These are phyloP conservation scores for Neoboletus subvelutipes DNA, from an alignment of 768 basidiomycete genomes.

Conservation along the genomic window DNA sequence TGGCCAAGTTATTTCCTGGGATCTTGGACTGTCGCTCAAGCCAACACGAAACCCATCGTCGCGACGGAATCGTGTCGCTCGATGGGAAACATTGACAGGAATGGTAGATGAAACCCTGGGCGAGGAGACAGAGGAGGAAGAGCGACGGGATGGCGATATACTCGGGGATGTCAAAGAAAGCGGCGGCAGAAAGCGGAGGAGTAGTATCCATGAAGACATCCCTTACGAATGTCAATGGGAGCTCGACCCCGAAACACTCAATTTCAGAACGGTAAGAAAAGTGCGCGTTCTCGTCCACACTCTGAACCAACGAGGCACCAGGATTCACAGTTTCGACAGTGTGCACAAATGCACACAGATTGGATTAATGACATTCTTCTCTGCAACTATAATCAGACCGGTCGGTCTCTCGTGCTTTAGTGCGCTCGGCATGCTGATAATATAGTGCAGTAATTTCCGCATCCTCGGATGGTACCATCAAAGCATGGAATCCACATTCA, in stretches of 20 bases:
- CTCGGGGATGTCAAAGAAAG: constrained; percentile 66
- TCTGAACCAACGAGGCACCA: constrained; percentile 26
- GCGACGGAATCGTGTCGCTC: constrained; percentile 32
- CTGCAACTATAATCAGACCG: constrained; percentile 88
- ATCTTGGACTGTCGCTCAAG: constrained; percentile 65
- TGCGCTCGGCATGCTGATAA: constrained; percentile 8
- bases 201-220: constrained; percentile 33
- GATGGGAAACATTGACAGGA: constrained; percentile 84
- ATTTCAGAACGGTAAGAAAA: constrained; percentile 48
- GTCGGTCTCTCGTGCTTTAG: constrained; percentile 38
- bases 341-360: constrained; percentile 85
- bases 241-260: constrained; percentile 55
- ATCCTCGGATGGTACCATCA: constrained; percentile 93
- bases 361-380: constrained; percentile 96
- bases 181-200: constrained; percentile 33
- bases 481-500: constrained; percentile 89
- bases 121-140: constrained; percentile 66
- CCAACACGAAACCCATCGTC: constrained; percentile 35
- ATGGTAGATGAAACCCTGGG: constrained; percentile 72
- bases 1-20: constrained; percentile 87
- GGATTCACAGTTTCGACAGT: constrained; percentile 77
- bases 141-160: constrained; percentile 72
- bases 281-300: not conserved
- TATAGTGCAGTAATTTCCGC: constrained; percentile 71
- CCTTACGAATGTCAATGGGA: constrained; percentile 82